Base-by-base conservation (phyloP, 2,329 filamentous ascomycete species). In the Calonectria hawksworthii region DNA sequence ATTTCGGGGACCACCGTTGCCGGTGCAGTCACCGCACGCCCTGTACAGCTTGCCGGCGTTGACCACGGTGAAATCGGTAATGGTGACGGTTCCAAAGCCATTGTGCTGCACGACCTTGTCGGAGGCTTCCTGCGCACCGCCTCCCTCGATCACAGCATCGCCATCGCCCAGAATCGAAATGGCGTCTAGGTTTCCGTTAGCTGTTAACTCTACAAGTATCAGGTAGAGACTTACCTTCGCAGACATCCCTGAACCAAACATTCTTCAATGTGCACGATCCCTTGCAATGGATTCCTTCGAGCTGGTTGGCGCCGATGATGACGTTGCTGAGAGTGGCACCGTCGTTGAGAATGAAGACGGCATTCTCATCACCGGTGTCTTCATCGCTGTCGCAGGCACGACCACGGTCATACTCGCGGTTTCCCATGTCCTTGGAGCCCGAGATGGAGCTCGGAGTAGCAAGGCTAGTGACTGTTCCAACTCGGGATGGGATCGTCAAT, bases 181-280 rank as follows among this genome's bases (percentile, higher is more conserved):
- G 63, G 70, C 70, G 56, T 71, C 69, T 71, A 23, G 26, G 26
- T 21, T 5, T 14, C 18, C 3, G 4, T 66, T 30, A 38, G 34
- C 30, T 18, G 56, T 7, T 11, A 38, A 13, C 10, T 8, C 18
- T 28, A 4, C 13, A 7, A 10, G 32, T 14, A 18, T 4, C 1
- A 26, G 18, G n/a, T 10, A 32, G 3, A 4, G 36, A 26, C 66
- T 68, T 56, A 59, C 66, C 66, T 34, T 86, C 84, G 75, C 84
- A 86, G 63, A 86, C 83, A 51, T 85, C 82, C n/a, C 81, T 78
- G 80, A 83, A 85, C 84, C 83, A 85, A 68, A 86, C 84, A 76
- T 83, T 83, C 68, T 80, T 81, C 11, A 83, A 75, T 16, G 81
- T 83, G 80, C 73, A 56, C 77, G 81, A 61, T 83, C 79, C 77